Conservation (phyloP, 2,329 filamentous ascomycete genomes). For the Verruconis gallopava region DNA sequence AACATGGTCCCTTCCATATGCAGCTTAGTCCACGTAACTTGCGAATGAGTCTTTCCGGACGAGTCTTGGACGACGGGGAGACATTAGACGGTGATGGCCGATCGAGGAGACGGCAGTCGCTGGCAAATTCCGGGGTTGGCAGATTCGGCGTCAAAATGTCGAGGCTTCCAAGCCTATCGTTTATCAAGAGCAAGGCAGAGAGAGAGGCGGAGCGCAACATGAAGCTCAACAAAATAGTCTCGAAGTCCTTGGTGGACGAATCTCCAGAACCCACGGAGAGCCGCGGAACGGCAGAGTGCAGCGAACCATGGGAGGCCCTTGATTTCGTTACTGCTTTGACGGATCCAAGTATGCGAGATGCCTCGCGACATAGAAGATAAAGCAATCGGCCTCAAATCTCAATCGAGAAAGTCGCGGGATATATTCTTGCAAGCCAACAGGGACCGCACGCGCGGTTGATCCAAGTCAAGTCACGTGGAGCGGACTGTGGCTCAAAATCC, state of each 20-base stretch:
- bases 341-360: conserved; percentile 3
- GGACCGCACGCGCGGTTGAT: too few relatives aligned
- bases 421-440: too few relatives aligned
- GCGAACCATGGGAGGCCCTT: neutral
- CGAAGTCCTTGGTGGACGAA: neutral
- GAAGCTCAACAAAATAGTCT: neutral
- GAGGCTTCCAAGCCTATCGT: neutral
- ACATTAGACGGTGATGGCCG: conserved; percentile 3
- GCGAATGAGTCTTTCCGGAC: conserved; percentile 2
- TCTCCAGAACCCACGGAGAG: neutral
- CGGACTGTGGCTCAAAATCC: too few relatives aligned
- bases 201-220: conserved; percentile 4
- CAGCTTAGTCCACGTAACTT: neutral
- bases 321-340: conserved; percentile 5
- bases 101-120: neutral
- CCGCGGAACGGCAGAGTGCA: neutral
- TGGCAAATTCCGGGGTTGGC: neutral
- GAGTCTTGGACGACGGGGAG: conserved; percentile 5
- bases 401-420: too few relatives aligned
- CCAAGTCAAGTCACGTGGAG: too few relatives aligned
- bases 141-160: conserved; percentile 1
- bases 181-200: conserved; percentile 2
- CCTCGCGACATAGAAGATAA: neutral
- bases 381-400: too few relatives aligned
- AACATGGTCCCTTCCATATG: neutral